A percentile compares a stretch with the other conserved stretches of the same genome.
Conservation (phyloP, 75 land plant species). For the Cunninghamia lanceolata region DNA sequence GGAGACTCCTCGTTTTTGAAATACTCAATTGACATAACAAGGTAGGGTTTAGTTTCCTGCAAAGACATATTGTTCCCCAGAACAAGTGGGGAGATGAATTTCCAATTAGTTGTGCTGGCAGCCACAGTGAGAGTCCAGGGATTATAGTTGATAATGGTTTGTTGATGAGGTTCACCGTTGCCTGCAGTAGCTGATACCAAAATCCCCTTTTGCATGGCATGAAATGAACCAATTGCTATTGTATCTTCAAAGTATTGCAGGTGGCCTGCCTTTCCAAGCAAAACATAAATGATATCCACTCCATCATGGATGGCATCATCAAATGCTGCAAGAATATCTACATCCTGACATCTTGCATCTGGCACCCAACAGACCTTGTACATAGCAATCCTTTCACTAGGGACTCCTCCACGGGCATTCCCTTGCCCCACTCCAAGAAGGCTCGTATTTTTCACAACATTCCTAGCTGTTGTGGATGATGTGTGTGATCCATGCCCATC, state of each 20-base stretch:
- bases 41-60: not conserved
- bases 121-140: slow-evolving; percentile 60
- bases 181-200: slow-evolving; percentile 38
- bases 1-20: too few species aligned
- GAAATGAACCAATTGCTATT: slow-evolving; percentile 39
- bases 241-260: slow-evolving; percentile 28
- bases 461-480: slow-evolving; percentile 23
- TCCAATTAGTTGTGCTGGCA: slow-evolving; percentile 36
- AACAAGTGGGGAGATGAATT: slow-evolving; percentile 6
- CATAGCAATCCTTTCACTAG: not conserved
- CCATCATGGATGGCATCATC: slow-evolving; percentile 35
- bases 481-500: slow-evolving; percentile 27
- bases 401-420: not conserved
- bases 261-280: not conserved
- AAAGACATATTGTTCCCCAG: slow-evolving; percentile 13
- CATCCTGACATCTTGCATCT: slow-evolving; percentile 26
- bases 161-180: slow-evolving; percentile 24
- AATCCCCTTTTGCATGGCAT: slow-evolving; percentile 29
- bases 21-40: too few species aligned
- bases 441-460: not conserved
- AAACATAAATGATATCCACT: slow-evolving; percentile 22
- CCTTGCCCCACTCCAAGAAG: not conserved
- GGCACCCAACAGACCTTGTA: not conserved
- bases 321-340: slow-evolving; percentile 23
- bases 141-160: slow-evolving; percentile 21